Percentiles rank a stretch among this genome's conserved stretches.
Evolutionary conservation across 768 basidiomycete species (phyloP).

Genomic region (Suillus hirtellus): DNA sequence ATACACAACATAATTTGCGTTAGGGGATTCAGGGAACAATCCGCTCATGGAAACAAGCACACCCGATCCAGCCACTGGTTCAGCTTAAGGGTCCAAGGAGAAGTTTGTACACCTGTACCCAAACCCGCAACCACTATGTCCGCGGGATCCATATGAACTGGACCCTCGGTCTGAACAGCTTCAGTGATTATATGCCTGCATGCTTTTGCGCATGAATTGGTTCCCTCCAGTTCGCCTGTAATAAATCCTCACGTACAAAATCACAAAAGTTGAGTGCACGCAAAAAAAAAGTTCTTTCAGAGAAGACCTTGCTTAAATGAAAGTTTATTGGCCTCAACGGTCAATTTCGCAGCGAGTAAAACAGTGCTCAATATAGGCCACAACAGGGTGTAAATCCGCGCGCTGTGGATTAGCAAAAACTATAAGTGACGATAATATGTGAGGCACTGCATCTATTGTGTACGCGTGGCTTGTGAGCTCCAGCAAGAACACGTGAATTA

Average conservation of each 20-base stretch:
- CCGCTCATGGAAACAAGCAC: neutral
- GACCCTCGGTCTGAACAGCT: neutral
- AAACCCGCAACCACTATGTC: neutral
- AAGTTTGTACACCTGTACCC: neutral
- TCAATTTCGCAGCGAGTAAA: neutral
- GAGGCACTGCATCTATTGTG: conserved; percentile 29
- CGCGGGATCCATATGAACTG: neutral
- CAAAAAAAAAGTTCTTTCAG: neutral
- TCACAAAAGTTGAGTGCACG: neutral
- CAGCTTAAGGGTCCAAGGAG: neutral
- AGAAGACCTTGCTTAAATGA: neutral
- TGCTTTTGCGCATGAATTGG: neutral
- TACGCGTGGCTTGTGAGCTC: conserved; percentile 3
- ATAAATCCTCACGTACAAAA: neutral
- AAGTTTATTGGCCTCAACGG: neutral
- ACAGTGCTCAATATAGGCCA: conserved; percentile 3
- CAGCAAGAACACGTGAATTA: neutral
- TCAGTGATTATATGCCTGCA: neutral
- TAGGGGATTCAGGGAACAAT: neutral
- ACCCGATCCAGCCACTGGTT: neutral
- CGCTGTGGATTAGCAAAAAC: conserved; percentile 22
- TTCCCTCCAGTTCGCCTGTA: neutral
- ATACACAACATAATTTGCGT: neutral
- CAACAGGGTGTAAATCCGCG: conserved; percentile 4
- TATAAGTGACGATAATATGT: conserved; percentile 22